Evolutionary conservation across 108 stramenopile genomes (phyloP), one percentile per base, ranked within the genome.

Genomic region (Epithemia pelagica): DNA sequence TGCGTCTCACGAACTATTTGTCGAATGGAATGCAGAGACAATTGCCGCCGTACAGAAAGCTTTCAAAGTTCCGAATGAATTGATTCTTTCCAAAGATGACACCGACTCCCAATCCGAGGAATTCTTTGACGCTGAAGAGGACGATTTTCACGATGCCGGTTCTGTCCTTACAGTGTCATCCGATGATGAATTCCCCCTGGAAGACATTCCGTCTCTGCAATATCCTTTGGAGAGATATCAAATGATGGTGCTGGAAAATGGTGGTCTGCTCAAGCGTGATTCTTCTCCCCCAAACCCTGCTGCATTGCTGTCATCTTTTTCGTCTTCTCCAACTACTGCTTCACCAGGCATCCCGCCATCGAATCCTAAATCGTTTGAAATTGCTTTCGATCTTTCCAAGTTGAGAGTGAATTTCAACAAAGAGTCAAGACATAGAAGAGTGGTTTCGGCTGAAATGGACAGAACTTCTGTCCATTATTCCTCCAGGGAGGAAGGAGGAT

Each of bases 21-120:
- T 88, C 54, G 86, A 91, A 54, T 91, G 90, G 90, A 91, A 91
- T 59, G 85, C 90, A 10, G 90, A 91, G 59, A 84, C 80, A 30
- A 54, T 91, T 25, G 85, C 85, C 32, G 71, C 71, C 52, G 76
- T 91, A 59, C 81, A 85, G 28, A 62, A 65, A 37, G 65, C 85
- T 23, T 59, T 88, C 28, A 59, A 71, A 23, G 58, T 74, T 1
- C 73, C 82, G 24, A 32, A 28, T 28, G 67, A 71, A 22, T 28
- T 22, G 31, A 61, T 28, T 28, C 28, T 30, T 19, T 61, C 26
- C 24, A 31, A 54, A 51, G 56, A 58, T 26, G 26, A 27, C 18
- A 26, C 25, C 18, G 21, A 27, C 19, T 55, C 59, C 21, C 54
- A 30, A 0, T 53, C 56, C 24, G 27, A 52, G 0, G 55, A 26